Conservation (phyloP, 78 protist species). For the Dictyostelium firmibasis region DNA sequence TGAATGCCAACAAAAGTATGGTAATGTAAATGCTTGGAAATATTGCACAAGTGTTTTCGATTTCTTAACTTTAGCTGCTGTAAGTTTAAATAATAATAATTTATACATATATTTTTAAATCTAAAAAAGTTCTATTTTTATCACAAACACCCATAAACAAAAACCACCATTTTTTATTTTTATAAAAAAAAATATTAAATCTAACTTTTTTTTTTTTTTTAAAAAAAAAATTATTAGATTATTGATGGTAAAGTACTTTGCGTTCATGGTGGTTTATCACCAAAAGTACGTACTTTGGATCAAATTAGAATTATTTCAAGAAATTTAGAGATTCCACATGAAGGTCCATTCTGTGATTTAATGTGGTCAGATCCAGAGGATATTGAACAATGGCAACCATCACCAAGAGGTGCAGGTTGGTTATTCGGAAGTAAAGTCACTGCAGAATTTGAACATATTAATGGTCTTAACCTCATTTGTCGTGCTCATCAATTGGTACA, state of each 20-base stretch:
- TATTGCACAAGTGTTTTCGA: slow-evolving; percentile 97
- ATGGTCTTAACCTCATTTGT: slow-evolving; percentile 93
- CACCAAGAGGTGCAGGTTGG: slow-evolving; percentile 99
- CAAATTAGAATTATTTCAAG: slow-evolving; percentile 92
- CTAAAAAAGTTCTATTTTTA: not conserved
- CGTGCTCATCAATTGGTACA: slow-evolving; percentile 99
- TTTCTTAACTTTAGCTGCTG: slow-evolving; percentile 94
- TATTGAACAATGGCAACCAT: slow-evolving; percentile 93
- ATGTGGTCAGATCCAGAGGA: slow-evolving; percentile 99
- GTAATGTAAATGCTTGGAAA: slow-evolving; percentile 97
- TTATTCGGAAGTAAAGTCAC: slow-evolving; percentile 95
- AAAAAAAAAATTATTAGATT: slow-evolving; percentile 34
- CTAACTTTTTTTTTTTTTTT: not conserved
- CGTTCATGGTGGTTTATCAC: slow-evolving; percentile 99
- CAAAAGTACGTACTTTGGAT: slow-evolving; percentile 91
- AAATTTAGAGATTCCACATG: slow-evolving; percentile 97
- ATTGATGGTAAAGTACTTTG: slow-evolving; percentile 95
- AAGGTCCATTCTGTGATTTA: slow-evolving; percentile 94
- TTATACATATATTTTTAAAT: not conserved
- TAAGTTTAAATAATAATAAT: not conserved
- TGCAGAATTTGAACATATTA: slow-evolving; percentile 89
- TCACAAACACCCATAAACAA: no score
- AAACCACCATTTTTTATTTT: no score
- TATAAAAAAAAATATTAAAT: no score
- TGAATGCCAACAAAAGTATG: slow-evolving; percentile 98